Evolutionary conservation across 371 early-diverging fungal species (phyloP).

Genomic region (Syncephalastrum monosporum): DNA sequence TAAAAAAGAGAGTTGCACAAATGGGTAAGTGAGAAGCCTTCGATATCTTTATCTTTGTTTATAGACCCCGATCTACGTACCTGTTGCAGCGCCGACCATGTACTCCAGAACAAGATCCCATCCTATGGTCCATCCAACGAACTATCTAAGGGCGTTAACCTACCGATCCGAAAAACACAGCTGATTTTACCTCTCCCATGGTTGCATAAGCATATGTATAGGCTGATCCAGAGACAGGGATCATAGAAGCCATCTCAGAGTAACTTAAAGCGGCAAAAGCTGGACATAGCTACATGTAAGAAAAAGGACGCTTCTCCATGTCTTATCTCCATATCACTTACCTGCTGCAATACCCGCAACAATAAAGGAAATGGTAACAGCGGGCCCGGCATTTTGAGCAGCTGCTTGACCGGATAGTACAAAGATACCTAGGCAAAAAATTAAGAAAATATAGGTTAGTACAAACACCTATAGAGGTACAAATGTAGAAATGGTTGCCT

Average conservation of each 20-base stretch:
- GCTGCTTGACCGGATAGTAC: constrained; percentile 75
- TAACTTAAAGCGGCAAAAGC: constrained; percentile 78
- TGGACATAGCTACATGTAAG: neutral
- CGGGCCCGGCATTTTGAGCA: constrained; percentile 76
- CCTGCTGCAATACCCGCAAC: constrained; percentile 72
- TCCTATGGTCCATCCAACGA: constrained; percentile 80
- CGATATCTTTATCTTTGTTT: neutral
- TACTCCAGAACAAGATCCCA: constrained; percentile 89
- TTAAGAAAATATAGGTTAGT: constrained; percentile 60
- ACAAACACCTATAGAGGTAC: neutral
- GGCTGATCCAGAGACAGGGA: constrained; percentile 83
- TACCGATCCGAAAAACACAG: neutral
- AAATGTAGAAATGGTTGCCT: constrained; percentile 15
- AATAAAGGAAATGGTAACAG: constrained; percentile 75
- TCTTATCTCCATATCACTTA: constrained; percentile 9
- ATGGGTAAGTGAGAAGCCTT: neutral
- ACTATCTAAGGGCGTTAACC: constrained; percentile 13
- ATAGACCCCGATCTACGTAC: constrained; percentile 10
- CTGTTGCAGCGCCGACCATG: constrained; percentile 75
- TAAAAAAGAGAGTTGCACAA: neutral
- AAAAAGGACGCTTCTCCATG: neutral
- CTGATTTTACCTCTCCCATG: constrained; percentile 63
- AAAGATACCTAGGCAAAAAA: constrained; percentile 67
- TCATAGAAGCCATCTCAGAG: constrained; percentile 81
- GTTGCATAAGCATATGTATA: constrained; percentile 85